Evolutionary conservation across 129 eudicot species (phyloP), one percentile per base, ranked within the genome.

Genomic region (Tagetes erecta): DNA sequence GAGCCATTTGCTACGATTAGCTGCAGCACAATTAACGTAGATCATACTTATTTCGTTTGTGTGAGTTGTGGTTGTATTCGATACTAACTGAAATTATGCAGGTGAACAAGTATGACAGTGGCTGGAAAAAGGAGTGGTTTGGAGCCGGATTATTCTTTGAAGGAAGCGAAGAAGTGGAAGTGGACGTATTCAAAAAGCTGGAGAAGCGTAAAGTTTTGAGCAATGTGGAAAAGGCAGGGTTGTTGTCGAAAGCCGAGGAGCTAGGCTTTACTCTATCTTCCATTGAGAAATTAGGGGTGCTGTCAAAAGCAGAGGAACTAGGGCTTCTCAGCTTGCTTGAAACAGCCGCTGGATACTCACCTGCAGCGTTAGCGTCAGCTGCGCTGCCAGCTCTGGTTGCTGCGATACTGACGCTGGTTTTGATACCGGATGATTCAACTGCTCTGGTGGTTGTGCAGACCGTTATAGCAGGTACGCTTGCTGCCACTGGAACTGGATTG

Each of bases 111-210:
- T 94, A 84, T 57, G 98, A 94, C 38, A 33, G 70, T 0, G 69
- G 52, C 0, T 94, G 98, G 98, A 80, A 87, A 68, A 94, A 94
- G 69, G 76, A 94, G 77, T 94, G 98, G 98, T 94, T 87, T 39
- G 98, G 98, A 3, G 97, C 97, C 1, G 97, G 98, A 12, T 0
- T 94, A 1, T 94, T 94, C 81, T 85, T 83, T 9, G 98, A 94
- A 81, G 93, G 93, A 33, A 86, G 89, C 62, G 98, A 94, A 76
- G 83, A 72, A n/a, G 87, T 88, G 0, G 88, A 90, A 50, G 88
- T 94, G 1, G 98, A 94, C 76, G 97, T 94, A 27, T 88, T 90
- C 87, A 94, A 90, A 76, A 90, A 90, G 79, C 83, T 94, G 10
- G 97, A 94, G 67, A 88, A 90, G 59, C 82, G 91, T 33, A 94